A percentile compares a stretch with the other conserved stretches of the same genome.
phyloP scores from a whole-genome alignment of 192 early-diverging fungal species.

The Coemansia sp. region DNA sequence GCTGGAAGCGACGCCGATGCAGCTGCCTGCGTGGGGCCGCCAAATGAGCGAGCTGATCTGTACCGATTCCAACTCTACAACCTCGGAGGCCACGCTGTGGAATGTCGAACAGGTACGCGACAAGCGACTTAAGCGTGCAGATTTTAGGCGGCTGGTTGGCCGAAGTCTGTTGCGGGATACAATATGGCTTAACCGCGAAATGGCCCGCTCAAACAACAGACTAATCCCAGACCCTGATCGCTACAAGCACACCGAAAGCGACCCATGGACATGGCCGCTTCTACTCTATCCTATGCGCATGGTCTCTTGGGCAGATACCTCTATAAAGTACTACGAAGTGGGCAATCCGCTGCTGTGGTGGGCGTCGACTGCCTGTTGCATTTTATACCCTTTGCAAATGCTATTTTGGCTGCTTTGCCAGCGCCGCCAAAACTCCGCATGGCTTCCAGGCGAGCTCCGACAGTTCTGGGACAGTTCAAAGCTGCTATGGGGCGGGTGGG shows the following conservation, averaged over 20 bases:
- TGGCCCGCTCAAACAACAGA: conserved; percentile 43
- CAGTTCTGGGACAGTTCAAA: conserved; percentile 62
- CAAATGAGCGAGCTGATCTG: conserved; percentile 86
- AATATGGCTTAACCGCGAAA: conserved; percentile 64
- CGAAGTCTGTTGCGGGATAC: conserved; percentile 21
- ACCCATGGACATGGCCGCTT: conserved; percentile 83
- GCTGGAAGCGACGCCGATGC: conserved; percentile 64
- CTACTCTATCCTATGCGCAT: conserved; percentile 76
- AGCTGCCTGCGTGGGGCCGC: conserved; percentile 82
- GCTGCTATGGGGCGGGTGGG: conserved; percentile 80
- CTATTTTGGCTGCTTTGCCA: conserved; percentile 27
- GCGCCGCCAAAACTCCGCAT: conserved; percentile 13
- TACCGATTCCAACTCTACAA: conserved; percentile 61
- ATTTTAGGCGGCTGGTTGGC: conserved; percentile 11
- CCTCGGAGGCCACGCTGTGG: conserved; percentile 52
- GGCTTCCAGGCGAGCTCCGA: conserved; percentile 25
- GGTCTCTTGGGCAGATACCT: conserved; percentile 70
- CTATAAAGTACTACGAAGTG: conserved; percentile 81
- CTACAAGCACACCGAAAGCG: conserved; percentile 55
- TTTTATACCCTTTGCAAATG: conserved; percentile 19
- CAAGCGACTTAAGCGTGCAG: conserved; percentile 21
- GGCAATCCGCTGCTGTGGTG: conserved; percentile 90
- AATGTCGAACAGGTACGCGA: conserved; percentile 41
- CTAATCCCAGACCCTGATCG: conserved; percentile 41
- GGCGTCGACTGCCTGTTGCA: conserved; percentile 52